Conservation (phyloP, 257 asterid species). For the Plantago ovata region DNA sequence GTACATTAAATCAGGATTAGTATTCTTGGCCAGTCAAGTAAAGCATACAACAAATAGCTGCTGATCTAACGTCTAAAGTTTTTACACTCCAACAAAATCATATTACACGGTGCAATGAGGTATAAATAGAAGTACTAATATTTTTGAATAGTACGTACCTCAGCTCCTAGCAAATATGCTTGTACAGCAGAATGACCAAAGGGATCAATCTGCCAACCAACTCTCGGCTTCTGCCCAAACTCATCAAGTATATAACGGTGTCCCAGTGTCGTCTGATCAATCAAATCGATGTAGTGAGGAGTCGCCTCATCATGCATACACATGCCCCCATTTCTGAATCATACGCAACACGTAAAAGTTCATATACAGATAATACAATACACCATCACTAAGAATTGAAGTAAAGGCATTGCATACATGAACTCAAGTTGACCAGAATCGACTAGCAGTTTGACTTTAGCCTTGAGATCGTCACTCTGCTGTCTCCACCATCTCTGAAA, state of each 20-base stretch:
- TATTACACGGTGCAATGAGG: background rate
- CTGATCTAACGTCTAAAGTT: background rate
- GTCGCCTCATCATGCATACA: constrained; percentile 93
- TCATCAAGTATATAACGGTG: constrained; percentile 58
- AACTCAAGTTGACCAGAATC: constrained; percentile 76
- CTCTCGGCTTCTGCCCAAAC: constrained; percentile 62
- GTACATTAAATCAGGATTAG: constrained; percentile 24
- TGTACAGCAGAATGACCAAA: constrained; percentile 89
- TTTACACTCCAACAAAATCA: background rate
- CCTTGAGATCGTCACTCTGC: constrained; percentile 54
- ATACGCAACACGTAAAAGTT: constrained; percentile 1
- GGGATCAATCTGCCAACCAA: constrained; percentile 93
- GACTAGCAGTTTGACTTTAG: constrained; percentile 61
- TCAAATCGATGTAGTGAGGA: constrained; percentile 75
- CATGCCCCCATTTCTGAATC: constrained; percentile 74
- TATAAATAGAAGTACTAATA: constrained; percentile 6
- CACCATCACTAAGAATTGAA: background rate
- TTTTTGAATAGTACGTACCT: constrained; percentile 39
- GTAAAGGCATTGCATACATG: constrained; percentile 31
- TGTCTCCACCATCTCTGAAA: constrained; percentile 83
- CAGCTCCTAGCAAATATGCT: constrained; percentile 80
- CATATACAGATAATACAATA: background rate
- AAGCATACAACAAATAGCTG: constrained; percentile 1
- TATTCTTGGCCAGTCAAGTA: background rate
- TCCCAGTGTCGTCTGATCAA: constrained; percentile 78